A percentile compares a stretch with the other conserved stretches of the same genome.
phyloP scores from a whole-genome alignment of 2,329 filamentous ascomycete species.

The Talaromyces sp. region DNA sequence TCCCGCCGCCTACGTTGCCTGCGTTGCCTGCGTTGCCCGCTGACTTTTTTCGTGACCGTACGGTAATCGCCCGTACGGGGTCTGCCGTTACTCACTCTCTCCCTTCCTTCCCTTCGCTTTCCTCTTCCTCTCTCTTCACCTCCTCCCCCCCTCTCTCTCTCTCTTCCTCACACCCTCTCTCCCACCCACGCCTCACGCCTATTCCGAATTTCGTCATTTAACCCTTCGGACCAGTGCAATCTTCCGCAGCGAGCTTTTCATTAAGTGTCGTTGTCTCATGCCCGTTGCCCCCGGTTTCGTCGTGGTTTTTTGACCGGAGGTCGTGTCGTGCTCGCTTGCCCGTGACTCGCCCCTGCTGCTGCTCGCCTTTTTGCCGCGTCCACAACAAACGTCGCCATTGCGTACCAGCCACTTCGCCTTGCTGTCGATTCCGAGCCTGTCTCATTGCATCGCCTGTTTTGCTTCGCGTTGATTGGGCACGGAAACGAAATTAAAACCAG shows the following conservation, averaged over 20 bases:
- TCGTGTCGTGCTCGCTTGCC: conserved; percentile 5
- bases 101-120: neutral
- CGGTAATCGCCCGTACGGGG: neutral
- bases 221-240: conserved; percentile 16
- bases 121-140: neutral
- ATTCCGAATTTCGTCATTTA: conserved; percentile 9
- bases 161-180: conserved; percentile 7
- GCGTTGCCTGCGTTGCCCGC: neutral
- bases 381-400: neutral
- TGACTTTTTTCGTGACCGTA: neutral
- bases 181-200: conserved; percentile 2
- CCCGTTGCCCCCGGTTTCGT: conserved; percentile 15
- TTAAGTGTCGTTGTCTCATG: conserved; percentile 44
- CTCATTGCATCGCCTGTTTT: neutral
- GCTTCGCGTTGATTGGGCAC: neutral
- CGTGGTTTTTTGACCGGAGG: conserved; percentile 12
- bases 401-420: neutral
- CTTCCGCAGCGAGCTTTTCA: conserved; percentile 44
- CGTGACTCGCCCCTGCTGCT: neutral
- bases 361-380: neutral
- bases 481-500: neutral
- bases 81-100: neutral
- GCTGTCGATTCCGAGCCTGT: neutral
- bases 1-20: neutral
- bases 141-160: conserved; percentile 12